phyloP scores from a whole-genome alignment of 164 flowering plant species.

The Liquidambar formosana region DNA sequence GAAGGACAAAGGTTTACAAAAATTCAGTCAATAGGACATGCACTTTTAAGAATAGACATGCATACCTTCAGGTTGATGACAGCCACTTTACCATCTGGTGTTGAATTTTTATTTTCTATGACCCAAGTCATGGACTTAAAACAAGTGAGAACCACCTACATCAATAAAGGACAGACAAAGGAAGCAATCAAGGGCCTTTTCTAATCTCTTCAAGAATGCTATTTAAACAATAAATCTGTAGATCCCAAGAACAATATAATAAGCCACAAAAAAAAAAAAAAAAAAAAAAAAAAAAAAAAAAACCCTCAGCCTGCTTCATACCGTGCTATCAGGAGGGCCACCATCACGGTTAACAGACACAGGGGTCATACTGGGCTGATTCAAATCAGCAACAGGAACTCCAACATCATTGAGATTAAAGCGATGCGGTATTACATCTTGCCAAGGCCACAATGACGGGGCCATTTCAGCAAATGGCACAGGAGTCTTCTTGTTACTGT shows the following conservation, averaged over 20 bases:
- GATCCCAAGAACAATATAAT: background rate
- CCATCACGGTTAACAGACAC: conserved; percentile 36
- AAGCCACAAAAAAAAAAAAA: background rate
- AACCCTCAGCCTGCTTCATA: conserved; percentile 8
- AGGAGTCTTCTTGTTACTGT: conserved; percentile 23
- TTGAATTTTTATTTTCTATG: conserved; percentile 34
- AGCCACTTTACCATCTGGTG: conserved; percentile 35
- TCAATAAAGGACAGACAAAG: conserved; percentile 2
- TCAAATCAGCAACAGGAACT: conserved; percentile 34
- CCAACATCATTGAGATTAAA: conserved; percentile 39
- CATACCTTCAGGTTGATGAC: conserved; percentile 43
- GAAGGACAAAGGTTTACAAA: background rate
- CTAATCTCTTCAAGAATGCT: no score
- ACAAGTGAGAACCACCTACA: conserved; percentile 40
- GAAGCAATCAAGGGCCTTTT: background rate
- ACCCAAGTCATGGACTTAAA: conserved; percentile 51
- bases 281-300: background rate
- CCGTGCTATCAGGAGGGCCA: conserved; percentile 29
- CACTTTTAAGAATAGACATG: background rate
- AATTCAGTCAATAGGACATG: background rate
- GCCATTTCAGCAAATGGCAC: conserved; percentile 22
- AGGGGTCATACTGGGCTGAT: conserved; percentile 33
- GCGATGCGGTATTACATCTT: conserved; percentile 27
- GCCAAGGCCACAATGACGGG: conserved; percentile 45
- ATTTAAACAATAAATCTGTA: no score